A percentile compares a stretch with the other conserved stretches of the same genome.
Evolutionary conservation across 2,329 filamentous ascomycete species (phyloP).

Genomic region (Pseudopithomyces chartarum): DNA sequence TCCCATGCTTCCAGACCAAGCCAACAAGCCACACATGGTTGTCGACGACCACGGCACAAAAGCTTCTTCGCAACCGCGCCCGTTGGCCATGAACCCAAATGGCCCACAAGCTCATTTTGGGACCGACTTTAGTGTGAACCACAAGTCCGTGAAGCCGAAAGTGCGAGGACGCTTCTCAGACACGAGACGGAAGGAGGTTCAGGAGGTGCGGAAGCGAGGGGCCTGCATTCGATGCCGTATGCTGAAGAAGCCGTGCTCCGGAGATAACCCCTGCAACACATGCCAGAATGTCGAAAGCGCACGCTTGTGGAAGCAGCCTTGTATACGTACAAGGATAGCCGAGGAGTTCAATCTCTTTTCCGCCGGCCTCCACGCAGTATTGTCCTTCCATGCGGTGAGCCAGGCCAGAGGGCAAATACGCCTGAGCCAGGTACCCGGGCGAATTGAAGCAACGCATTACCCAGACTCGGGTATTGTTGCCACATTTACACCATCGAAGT

Average conservation of each 20-base stretch:
- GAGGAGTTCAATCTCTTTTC: slow-evolving; percentile 64
- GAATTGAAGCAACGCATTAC: slow-evolving; percentile 60
- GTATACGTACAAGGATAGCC: slow-evolving; percentile 62
- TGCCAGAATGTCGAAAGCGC: slow-evolving; percentile 65
- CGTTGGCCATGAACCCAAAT: slow-evolving; percentile 46
- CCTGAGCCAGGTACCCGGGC: slow-evolving; percentile 55
- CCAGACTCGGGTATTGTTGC: slow-evolving; percentile 53
- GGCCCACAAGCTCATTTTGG: slow-evolving; percentile 43
- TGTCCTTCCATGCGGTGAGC: slow-evolving; percentile 58
- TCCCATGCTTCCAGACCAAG: slow-evolving; percentile 42
- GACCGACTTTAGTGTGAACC: slow-evolving; percentile 46
- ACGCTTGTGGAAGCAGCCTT: slow-evolving; percentile 65
- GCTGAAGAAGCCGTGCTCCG: slow-evolving; percentile 68
- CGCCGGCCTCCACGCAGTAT: slow-evolving; percentile 57
- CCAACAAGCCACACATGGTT: slow-evolving; percentile 29
- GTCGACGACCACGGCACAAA: slow-evolving; percentile 30
- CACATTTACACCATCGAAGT: slow-evolving; percentile 53
- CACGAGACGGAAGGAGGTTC: slow-evolving; percentile 62
- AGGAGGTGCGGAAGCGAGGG: slow-evolving; percentile 63
- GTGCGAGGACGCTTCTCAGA: slow-evolving; percentile 63
- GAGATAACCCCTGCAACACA: slow-evolving; percentile 63
- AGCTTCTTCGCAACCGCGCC: slow-evolving; percentile 34
- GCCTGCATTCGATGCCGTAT: slow-evolving; percentile 68
- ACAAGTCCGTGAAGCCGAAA: slow-evolving; percentile 50
- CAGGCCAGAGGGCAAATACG: slow-evolving; percentile 55